Conservation (phyloP, 306 rosid genomes). For the Dryas alaskensis region DNA sequence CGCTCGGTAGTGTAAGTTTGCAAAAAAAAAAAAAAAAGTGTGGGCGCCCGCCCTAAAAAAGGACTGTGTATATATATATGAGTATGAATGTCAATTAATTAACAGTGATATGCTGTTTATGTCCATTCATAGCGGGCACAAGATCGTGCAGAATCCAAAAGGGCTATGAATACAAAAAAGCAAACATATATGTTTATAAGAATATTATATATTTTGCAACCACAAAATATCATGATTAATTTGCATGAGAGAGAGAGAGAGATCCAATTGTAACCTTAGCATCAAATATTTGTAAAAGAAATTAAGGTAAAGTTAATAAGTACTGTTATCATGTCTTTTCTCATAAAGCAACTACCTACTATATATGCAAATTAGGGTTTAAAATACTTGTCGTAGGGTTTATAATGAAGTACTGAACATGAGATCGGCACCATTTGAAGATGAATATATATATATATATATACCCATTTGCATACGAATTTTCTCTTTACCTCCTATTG, state of each 20-base stretch:
- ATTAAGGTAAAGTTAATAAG: slow-evolving; percentile 16
- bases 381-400: slow-evolving; percentile 25
- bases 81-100: neutral
- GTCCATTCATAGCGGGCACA: slow-evolving; percentile 24
- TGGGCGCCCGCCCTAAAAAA: too few relatives aligned
- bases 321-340: slow-evolving; percentile 4
- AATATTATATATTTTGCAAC: slow-evolving; percentile 11
- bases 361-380: slow-evolving; percentile 33
- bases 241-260: slow-evolving; percentile 9
- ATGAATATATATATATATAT: neutral
- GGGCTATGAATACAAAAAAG: slow-evolving; percentile 10
- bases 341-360: slow-evolving; percentile 6
- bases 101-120: slow-evolving; percentile 3
- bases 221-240: slow-evolving; percentile 6
- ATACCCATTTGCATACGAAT: neutral
- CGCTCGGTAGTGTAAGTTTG: too few relatives aligned
- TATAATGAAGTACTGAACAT: neutral
- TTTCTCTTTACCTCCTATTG: neutral
- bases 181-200: slow-evolving; percentile 9
- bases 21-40: too few relatives aligned
- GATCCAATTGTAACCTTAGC: neutral
- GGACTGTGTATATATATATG: neutral
- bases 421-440: slow-evolving; percentile 7
- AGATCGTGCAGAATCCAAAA: slow-evolving; percentile 31
- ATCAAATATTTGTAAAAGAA: slow-evolving; percentile 2